phyloP scores from a whole-genome alignment of 257 asterid genomes.

The Solanum rostratum region DNA sequence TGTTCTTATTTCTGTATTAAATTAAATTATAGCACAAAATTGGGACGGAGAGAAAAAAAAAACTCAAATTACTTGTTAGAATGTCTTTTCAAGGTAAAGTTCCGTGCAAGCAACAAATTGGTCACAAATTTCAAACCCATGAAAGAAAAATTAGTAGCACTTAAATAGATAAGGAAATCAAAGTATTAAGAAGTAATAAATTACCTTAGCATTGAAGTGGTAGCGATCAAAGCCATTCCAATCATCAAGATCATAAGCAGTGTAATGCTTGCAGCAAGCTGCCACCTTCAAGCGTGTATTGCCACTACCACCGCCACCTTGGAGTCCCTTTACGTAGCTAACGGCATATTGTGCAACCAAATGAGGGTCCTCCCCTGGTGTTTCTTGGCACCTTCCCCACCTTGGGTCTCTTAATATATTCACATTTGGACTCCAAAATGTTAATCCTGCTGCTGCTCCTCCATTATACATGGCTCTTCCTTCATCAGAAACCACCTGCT shows the following conservation, averaged over 20 bases:
- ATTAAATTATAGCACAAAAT: too few species aligned
- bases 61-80: too few species aligned
- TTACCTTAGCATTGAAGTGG: constrained; percentile 79
- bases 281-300: constrained; percentile 50
- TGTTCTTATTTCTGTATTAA: too few species aligned
- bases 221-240: constrained; percentile 72
- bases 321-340: constrained; percentile 66
- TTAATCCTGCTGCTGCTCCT: constrained; percentile 63
- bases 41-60: too few species aligned
- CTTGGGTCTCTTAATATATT: constrained; percentile 82
- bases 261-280: constrained; percentile 85
- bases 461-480: constrained; percentile 94
- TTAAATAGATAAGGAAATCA: background rate
- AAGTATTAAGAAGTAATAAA: background rate
- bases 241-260: constrained; percentile 76
- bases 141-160: background rate
- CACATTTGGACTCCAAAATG: constrained; percentile 94
- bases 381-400: constrained; percentile 91
- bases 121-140: background rate
- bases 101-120: constrained; percentile 16
- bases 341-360: constrained; percentile 53
- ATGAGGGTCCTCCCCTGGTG: constrained; percentile 81
- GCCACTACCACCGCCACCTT: constrained; percentile 29
- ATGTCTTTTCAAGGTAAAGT: background rate
- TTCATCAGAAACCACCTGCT: constrained; percentile 80